Base-by-base conservation (phyloP, 768 basidiomycete species). In the Myochromella boudieri region DNA sequence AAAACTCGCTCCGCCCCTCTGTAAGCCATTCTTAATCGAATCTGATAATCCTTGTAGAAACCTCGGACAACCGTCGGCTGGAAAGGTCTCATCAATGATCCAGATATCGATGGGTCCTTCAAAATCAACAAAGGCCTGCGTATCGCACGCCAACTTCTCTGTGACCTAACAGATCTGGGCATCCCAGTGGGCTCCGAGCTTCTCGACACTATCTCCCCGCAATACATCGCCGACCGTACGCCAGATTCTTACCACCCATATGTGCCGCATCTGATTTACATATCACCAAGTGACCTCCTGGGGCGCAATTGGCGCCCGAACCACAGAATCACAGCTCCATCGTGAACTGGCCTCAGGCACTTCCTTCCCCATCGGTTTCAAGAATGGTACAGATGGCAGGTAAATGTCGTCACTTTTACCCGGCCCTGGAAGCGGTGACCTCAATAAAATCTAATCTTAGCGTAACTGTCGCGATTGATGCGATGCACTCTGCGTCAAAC, bases 351-450 rank as follows among this genome's bases (percentile, higher is more conserved):
- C 93, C 4, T 93, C 89, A 3, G 95, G 95, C 60, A 86, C 91
- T 20, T 97, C 95, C 42, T 98, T 97, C 85, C 95, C 97, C 17
- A 92, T 97, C 54, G 91, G 93, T 7, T 99, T 99, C 84, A 99
- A 99, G 70, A 99, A 99, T 64, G 95, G 97, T 44, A 99, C 97
- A 3, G 95, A 98, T 65, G 97, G 97, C 44, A 84, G 83, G 81
- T 80, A 54, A 44, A 66, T 44, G 40, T n/a, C n/a, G n/a, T n/a
- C n/a, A n/a, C n/a, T n/a, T n/a, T 42, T 33, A 12, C 9, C 38
- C 7, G 6, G 46, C 47, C 22, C 22, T 8, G 42, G 15, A 33
- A 31, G 10, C 41, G 8, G n/a, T 15, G 11, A 22, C 25, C 15
- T 46, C 42, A 45, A 18, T 29, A 2, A 33, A 17, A 33, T 8